Conservation (phyloP, 306 rosid genomes). For the Prosopis cineraria region DNA sequence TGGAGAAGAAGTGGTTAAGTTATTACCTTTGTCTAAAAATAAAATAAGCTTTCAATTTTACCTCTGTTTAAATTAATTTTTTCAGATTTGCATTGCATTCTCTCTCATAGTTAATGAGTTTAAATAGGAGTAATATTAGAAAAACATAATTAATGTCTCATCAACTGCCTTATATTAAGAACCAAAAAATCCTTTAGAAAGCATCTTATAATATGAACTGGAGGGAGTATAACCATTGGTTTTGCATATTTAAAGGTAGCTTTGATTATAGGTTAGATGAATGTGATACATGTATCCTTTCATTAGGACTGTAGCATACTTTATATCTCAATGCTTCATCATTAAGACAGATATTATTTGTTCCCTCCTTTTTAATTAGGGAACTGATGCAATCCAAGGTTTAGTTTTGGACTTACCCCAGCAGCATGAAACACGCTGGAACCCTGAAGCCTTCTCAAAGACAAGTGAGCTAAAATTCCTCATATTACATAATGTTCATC, state of each 20-base stretch:
- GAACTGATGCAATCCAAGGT: background rate
- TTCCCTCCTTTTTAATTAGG: background rate
- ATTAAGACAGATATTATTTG: background rate
- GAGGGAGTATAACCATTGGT: background rate
- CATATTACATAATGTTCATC: background rate
- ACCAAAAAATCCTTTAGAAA: too few species aligned
- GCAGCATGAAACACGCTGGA: background rate
- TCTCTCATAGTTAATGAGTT: too few species aligned
- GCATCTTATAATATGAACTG: too few species aligned
- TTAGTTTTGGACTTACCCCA: background rate
- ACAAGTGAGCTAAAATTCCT: background rate
- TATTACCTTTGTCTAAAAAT: too few species aligned
- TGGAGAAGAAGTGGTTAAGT: too few species aligned
- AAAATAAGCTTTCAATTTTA: too few species aligned
- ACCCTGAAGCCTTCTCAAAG: conserved; percentile 6
- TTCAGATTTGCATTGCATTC: too few species aligned
- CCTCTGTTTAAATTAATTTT: too few species aligned
- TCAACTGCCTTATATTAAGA: too few species aligned
- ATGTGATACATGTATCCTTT: background rate
- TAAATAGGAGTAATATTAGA: too few species aligned
- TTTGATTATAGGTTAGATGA: background rate
- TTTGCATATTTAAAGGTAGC: background rate
- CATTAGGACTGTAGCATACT: background rate
- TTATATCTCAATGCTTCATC: background rate
- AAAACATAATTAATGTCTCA: too few species aligned